phyloP scores from a whole-genome alignment of 768 basidiomycete genomes.

The Tulasnella sp. region DNA sequence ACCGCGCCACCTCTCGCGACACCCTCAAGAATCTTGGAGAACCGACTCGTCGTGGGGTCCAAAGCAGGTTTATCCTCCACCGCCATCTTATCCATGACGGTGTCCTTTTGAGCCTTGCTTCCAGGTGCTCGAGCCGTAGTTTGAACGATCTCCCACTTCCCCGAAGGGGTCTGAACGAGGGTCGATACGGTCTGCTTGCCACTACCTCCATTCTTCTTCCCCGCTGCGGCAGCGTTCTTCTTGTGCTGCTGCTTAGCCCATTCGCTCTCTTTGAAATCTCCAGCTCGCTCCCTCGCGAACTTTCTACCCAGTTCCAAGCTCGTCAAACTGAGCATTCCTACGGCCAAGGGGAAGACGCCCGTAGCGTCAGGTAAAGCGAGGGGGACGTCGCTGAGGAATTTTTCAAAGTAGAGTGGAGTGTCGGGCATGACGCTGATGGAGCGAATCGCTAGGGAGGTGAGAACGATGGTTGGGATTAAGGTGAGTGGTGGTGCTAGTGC shows the following conservation, averaged over 20 bases:
- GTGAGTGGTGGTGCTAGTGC: conserved; percentile 15
- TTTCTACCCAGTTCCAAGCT: conserved; percentile 18
- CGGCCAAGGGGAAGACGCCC: conserved; percentile 14
- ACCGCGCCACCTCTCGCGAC: conserved; percentile 21
- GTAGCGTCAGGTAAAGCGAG: conserved; percentile 15
- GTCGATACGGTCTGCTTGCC: conserved; percentile 10
- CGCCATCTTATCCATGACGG: conserved; percentile 20
- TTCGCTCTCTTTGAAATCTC: conserved; percentile 22
- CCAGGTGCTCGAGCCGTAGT: neutral
- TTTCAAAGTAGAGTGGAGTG: conserved; percentile 21
- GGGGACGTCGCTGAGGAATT: conserved; percentile 20
- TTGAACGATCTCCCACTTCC: conserved; percentile 22
- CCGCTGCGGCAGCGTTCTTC: neutral
- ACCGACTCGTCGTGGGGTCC: conserved; percentile 14
- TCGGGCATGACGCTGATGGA: conserved; percentile 18
- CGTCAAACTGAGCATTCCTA: conserved; percentile 3
- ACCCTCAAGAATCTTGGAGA: conserved; percentile 8
- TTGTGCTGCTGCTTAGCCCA: conserved; percentile 23
- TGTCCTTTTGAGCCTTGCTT: conserved; percentile 9
- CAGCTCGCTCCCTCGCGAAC: conserved; percentile 12
- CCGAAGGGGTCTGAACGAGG: conserved; percentile 8
- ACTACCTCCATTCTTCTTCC: neutral
- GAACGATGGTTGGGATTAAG: conserved; percentile 20
- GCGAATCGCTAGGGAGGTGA: conserved; percentile 25
- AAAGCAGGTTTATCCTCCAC: neutral